Conservation (phyloP, 495 filamentous ascomycete genomes). For the Filosporella fistucella region DNA sequence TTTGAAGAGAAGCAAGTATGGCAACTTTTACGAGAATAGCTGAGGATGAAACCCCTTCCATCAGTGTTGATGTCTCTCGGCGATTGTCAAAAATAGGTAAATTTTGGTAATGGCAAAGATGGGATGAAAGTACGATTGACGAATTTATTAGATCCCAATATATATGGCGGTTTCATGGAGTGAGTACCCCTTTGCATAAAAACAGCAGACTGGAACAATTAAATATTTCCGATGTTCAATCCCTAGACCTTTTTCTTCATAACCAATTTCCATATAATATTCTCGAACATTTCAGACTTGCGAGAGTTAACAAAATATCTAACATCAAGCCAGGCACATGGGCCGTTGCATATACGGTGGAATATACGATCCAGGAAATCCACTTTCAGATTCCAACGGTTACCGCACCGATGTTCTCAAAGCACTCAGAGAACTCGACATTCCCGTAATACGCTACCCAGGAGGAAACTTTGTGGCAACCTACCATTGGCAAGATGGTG, state of each 20-base stretch:
- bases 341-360: slow-evolving; percentile 82
- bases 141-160: slow-evolving; percentile 38
- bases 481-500: slow-evolving; percentile 78
- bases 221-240: too few relatives aligned
- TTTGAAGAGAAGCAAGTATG: slow-evolving; percentile 38
- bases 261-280: too few relatives aligned
- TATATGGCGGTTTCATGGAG: slow-evolving; percentile 76
- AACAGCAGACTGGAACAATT: too few relatives aligned
- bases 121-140: neutral
- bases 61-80: slow-evolving; percentile 54
- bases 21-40: slow-evolving; percentile 64
- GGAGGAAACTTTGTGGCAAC: slow-evolving; percentile 79
- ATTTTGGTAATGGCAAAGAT: neutral
- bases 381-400: slow-evolving; percentile 66
- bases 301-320: too few relatives aligned
- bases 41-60: slow-evolving; percentile 50
- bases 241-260: too few relatives aligned
- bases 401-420: slow-evolving; percentile 72
- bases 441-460: slow-evolving; percentile 74
- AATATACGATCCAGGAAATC: slow-evolving; percentile 70
- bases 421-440: slow-evolving; percentile 62
- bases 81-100: slow-evolving; percentile 64
- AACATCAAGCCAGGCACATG: slow-evolving; percentile 80
- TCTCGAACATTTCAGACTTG: too few relatives aligned
- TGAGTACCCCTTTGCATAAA: slow-evolving; percentile 31